Conservation (phyloP, 2,329 filamentous ascomycete species). For the Remersonia thermophila region DNA sequence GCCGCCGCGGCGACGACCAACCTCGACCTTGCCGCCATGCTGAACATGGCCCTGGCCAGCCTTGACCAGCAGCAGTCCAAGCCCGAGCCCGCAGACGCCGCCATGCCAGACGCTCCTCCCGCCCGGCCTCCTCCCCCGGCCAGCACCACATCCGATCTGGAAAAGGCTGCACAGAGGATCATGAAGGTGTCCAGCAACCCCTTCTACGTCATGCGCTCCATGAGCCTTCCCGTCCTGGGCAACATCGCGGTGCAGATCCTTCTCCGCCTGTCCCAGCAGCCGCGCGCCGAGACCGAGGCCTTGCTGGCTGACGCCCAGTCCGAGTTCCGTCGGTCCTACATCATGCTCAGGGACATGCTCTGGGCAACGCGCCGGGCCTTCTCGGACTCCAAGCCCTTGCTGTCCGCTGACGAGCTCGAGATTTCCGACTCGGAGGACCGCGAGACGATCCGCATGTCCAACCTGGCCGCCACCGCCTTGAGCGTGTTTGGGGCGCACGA, state of each 20-base stretch:
- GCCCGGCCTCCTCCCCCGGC: constrained; percentile 1
- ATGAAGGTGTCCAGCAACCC: constrained; percentile 25
- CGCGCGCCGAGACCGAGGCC: constrained; percentile 19
- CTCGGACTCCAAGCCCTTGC: constrained; percentile 20
- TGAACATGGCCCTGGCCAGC: constrained; percentile 20
- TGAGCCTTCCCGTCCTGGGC: constrained; percentile 25
- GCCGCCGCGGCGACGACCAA: constrained; percentile 3
- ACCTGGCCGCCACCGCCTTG: constrained; percentile 34
- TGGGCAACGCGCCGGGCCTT: constrained; percentile 23
- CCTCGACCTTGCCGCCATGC: constrained; percentile 20
- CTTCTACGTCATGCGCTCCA: constrained; percentile 24
- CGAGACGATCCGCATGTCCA: constrained; percentile 33
- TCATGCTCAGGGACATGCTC: constrained; percentile 23
- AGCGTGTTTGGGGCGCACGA: constrained; percentile 28
- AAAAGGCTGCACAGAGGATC: constrained; percentile 19
- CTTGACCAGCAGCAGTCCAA: constrained; percentile 12
- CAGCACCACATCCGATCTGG: constrained; percentile 10
- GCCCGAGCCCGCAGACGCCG: constrained; percentile 2
- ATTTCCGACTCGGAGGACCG: constrained; percentile 27
- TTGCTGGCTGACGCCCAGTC: constrained; percentile 21
- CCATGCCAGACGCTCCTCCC: constrained; percentile 4
- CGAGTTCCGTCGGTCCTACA: constrained; percentile 25
- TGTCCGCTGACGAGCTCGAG: constrained; percentile 26
- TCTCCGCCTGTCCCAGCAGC: constrained; percentile 24
- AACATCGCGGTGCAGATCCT: constrained; percentile 27